Evolutionary conservation across 192 early-diverging fungal species (phyloP).

Genomic region (Podila epicladia): DNA sequence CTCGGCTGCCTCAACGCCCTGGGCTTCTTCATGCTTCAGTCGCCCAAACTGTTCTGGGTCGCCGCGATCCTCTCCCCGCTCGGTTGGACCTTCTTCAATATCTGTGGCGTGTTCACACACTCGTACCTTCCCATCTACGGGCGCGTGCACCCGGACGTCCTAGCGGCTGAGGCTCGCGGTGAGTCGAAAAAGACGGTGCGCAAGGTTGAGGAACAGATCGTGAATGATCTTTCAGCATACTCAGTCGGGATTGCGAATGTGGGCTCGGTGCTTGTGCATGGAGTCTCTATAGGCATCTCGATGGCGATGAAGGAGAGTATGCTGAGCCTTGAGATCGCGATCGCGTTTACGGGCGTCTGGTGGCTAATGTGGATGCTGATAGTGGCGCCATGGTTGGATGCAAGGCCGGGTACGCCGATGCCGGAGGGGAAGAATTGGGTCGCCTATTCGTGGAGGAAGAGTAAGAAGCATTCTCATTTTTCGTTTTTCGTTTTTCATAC

Average conservation of each 20-base stretch:
- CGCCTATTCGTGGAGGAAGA: constrained; percentile 36
- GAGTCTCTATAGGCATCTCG: constrained; percentile 7
- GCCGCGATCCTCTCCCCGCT: constrained; percentile 29
- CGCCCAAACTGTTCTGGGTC: constrained; percentile 19
- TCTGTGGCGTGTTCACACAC: constrained; percentile 42
- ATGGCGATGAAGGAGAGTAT: constrained; percentile 3
- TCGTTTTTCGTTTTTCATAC: background rate
- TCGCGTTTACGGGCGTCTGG: constrained; percentile 52
- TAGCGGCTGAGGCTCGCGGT: background rate
- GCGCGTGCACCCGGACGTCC: constrained; percentile 30
- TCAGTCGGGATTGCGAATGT: constrained; percentile 6
- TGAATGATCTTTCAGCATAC: constrained; percentile 40
- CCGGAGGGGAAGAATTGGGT: constrained; percentile 52
- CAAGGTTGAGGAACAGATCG: constrained; percentile 4
- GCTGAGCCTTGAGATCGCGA: constrained; percentile 40
- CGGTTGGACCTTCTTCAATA: constrained; percentile 25
- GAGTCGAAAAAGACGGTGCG: background rate
- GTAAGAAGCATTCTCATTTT: background rate
- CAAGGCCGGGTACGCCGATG: constrained; percentile 51
- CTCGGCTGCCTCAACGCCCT: constrained; percentile 26
- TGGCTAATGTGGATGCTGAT: constrained; percentile 51
- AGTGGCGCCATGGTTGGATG: constrained; percentile 25
- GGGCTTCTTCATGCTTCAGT: constrained; percentile 11
- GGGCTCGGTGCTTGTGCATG: constrained; percentile 9
- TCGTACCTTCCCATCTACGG: constrained; percentile 50